These are phyloP conservation scores for Hericium rajendrae DNA, from an alignment of 768 basidiomycete species.

Conservation along the genomic window DNA sequence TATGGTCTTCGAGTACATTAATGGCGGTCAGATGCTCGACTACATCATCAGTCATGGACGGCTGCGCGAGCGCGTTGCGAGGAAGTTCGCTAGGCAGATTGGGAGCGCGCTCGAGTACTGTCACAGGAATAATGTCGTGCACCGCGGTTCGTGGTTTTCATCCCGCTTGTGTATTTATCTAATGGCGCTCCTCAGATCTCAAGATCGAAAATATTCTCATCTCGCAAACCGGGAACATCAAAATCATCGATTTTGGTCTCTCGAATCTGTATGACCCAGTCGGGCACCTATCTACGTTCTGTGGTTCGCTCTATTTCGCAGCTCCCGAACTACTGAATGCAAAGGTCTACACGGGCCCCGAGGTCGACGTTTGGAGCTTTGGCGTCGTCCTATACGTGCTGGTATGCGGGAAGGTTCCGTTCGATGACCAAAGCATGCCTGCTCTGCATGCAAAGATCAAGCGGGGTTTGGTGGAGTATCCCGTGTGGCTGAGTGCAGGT, in stretches of 20 bases:
- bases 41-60: conserved; percentile 98
- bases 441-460: conserved; percentile 99
- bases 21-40: conserved; percentile 99
- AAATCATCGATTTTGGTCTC: conserved; percentile 98
- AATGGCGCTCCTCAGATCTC: conserved; percentile 44
- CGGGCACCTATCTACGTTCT: conserved; percentile 84
- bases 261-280: conserved; percentile 90
- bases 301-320: conserved; percentile 96
- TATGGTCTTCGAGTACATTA: conserved; percentile 99
- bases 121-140: conserved; percentile 95
- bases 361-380: conserved; percentile 99
- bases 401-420: conserved; percentile 97
- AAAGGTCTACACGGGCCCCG: conserved; percentile 92
- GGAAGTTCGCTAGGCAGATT: conserved; percentile 97
- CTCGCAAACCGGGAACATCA: conserved; percentile 96
- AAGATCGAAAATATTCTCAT: conserved; percentile 99
- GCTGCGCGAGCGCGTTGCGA: conserved; percentile 86
- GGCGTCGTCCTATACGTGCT: conserved; percentile 97
- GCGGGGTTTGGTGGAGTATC: conserved; percentile 92
- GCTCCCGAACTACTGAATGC: conserved; percentile 97
- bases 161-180: not conserved
- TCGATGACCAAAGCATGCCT: conserved; percentile 99
- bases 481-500: conserved; percentile 93
- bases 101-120: conserved; percentile 95
- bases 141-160: conserved; percentile 52